A percentile compares a stretch with the other conserved stretches of the same genome.
Conservation (phyloP, 768 basidiomycete species). For the Boletus sp. region DNA sequence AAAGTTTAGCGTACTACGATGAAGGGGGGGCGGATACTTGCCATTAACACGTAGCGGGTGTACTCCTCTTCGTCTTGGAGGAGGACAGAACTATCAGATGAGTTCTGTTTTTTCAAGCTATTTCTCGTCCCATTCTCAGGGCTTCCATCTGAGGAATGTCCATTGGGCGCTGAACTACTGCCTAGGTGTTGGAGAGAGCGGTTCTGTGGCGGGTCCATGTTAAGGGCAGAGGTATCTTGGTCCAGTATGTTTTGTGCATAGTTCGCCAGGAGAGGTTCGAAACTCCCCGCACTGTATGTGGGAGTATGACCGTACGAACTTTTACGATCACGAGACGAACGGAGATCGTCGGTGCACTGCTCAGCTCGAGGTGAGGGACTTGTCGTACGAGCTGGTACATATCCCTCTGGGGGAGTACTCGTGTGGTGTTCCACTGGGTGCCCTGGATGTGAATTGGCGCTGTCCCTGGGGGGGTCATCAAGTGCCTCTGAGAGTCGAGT, state of each 20-base stretch:
- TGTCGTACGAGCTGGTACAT: constrained; percentile 45
- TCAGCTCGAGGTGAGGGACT: constrained; percentile 42
- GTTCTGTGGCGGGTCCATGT: constrained; percentile 32
- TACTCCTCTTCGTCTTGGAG: constrained; percentile 56
- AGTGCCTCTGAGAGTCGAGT: constrained; percentile 37
- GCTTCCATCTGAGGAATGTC: constrained; percentile 24
- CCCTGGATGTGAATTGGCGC: constrained; percentile 56
- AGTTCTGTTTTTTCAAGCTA: constrained; percentile 21
- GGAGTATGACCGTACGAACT: constrained; percentile 42
- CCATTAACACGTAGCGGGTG: constrained; percentile 54
- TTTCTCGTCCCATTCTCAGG: constrained; percentile 24
- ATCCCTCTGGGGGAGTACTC: constrained; percentile 34
- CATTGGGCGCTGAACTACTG: constrained; percentile 1
- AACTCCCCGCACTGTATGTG: constrained; percentile 54
- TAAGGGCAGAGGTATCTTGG: constrained; percentile 11
- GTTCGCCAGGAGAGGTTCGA: constrained; percentile 56
- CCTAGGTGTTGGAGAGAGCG: constrained; percentile 10
- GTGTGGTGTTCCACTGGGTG: constrained; percentile 26
- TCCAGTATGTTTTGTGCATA: constrained; percentile 34
- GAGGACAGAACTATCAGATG: constrained; percentile 18
- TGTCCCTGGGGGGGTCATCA: constrained; percentile 17
- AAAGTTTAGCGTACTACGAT: constrained; percentile 9
- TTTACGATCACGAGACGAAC: constrained; percentile 30
- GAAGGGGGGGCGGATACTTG: constrained; percentile 27
- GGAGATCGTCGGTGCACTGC: constrained; percentile 18